phyloP scores from a whole-genome alignment of 345 rosid species.

The Lepidium sativum region DNA sequence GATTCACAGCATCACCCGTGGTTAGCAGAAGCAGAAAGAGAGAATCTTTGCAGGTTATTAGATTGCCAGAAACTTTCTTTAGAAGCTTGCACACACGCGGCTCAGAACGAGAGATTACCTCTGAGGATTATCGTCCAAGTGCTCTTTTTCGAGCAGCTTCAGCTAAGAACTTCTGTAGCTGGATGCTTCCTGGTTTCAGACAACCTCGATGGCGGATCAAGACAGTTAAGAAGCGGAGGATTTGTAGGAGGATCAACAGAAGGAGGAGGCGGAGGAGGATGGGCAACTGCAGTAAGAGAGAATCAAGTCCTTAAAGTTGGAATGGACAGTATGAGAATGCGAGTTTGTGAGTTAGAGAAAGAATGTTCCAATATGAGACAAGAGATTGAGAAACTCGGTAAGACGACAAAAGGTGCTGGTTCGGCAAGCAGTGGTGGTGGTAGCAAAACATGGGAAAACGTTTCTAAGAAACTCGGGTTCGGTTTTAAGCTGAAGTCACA shows the following conservation, averaged over 20 bases:
- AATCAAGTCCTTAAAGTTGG: slow-evolving; percentile 95
- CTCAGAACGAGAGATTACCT: slow-evolving; percentile 92
- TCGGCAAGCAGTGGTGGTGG: slow-evolving; percentile 25
- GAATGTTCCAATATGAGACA: slow-evolving; percentile 76
- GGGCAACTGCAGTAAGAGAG: slow-evolving; percentile 91
- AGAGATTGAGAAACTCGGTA: slow-evolving; percentile 80
- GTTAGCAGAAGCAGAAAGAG: slow-evolving; percentile 84
- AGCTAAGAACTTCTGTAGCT: slow-evolving; percentile 91
- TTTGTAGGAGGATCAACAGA: slow-evolving; percentile 50
- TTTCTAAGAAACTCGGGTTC: slow-evolving; percentile 70
- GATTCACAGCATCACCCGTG: slow-evolving; percentile 86
- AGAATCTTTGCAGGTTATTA: slow-evolving; percentile 82
- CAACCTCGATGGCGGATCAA: slow-evolving; percentile 75
- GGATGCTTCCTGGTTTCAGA: slow-evolving; percentile 94
- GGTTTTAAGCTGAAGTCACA: slow-evolving; percentile 55
- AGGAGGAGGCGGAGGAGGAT: slow-evolving; percentile 54
- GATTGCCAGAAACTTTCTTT: slow-evolving; percentile 96
- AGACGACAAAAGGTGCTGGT: slow-evolving; percentile 21
- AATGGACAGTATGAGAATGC: slow-evolving; percentile 91
- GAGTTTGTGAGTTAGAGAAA: slow-evolving; percentile 88
- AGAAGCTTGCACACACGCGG: slow-evolving; percentile 98
- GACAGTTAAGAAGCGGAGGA: slow-evolving; percentile 84
- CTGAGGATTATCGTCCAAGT: slow-evolving; percentile 84
- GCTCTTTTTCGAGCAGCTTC: slow-evolving; percentile 99
- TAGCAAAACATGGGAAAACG: slow-evolving; percentile 46